Base-by-base conservation (phyloP, 768 basidiomycete species). In the Tricholoma sp. region DNA sequence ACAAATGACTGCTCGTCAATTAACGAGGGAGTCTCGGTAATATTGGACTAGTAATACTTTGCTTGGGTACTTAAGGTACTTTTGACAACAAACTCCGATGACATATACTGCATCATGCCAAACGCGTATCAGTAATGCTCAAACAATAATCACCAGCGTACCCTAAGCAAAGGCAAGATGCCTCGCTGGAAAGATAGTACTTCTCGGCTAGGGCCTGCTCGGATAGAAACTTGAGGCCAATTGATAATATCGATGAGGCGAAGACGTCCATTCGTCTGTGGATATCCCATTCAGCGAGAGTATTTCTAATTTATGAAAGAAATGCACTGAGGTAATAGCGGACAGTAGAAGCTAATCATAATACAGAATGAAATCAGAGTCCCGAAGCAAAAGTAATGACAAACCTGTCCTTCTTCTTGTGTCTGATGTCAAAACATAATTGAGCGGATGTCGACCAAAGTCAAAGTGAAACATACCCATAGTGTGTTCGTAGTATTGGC, bases 121-220 rank as follows among this genome's bases (percentile, higher is more conserved):
- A 11, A 29, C 31, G 9, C 8, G 8, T 43, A n/a, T 41, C 27
- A 18, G 35, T 31, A 61, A 22, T 6, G 27, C 31, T 14, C 6
- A 24, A 31, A 19, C 14, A 41, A 12, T 12, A 16, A 16, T 12
- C 12, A 53, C 41, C 5, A 10, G 56, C 62, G 35, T 57, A 84
- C 85, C 32, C 76, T 69, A n/a, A 87, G 66, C 16, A 87, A 59
- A 0, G 80, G 81, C 5, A 86, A 61, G 59, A 79, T 76, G 0
- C 80, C 84, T 24, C 77, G 69, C 59, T 87, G 83, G 57, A 88
- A 88, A 1, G 86, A 86, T 7, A 87, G 71, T 0, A 64, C 59
- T 0, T 67, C 61, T 0, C 60, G 58, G 50, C 57, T 63, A n/a
- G 69, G 70, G 34, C 73, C 79, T 2, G 76, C 74, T 8, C 59